These are phyloP conservation scores for Penicillium mononematosum DNA, from an alignment of 495 filamentous ascomycete species.

Conservation along the genomic window DNA sequence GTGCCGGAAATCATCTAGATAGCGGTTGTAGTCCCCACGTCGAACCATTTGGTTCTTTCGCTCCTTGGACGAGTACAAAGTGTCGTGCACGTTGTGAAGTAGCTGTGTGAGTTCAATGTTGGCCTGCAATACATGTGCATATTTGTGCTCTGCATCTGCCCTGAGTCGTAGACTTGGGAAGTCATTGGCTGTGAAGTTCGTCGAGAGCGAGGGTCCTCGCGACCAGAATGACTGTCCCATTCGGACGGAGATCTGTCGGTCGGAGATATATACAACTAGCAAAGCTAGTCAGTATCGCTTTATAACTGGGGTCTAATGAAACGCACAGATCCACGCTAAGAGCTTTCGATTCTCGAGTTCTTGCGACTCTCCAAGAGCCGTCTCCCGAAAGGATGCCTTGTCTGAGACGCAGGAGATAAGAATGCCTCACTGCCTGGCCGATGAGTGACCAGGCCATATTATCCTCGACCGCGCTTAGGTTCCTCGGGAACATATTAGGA, in stretches of 20 bases:
- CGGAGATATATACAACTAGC: slow-evolving; percentile 6
- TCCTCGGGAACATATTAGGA: background rate
- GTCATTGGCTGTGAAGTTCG: slow-evolving; percentile 7
- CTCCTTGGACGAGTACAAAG: slow-evolving; percentile 7
- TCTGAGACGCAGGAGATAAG: slow-evolving; percentile 10
- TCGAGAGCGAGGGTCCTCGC: slow-evolving; percentile 7
- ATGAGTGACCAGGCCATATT: slow-evolving; percentile 11
- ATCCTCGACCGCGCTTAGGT: slow-evolving; percentile 9
- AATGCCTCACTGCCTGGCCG: slow-evolving; percentile 7
- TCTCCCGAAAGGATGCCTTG: slow-evolving; percentile 7
- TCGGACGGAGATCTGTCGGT: slow-evolving; percentile 12
- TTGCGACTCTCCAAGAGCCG: background rate
- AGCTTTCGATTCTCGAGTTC: slow-evolving; percentile 2
- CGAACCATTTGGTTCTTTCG: slow-evolving; percentile 5
- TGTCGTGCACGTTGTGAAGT: slow-evolving; percentile 5
- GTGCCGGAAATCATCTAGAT: slow-evolving; percentile 4
- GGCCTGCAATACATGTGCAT: slow-evolving; percentile 3
- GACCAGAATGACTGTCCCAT: slow-evolving; percentile 13
- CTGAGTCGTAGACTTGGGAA: slow-evolving; percentile 6
- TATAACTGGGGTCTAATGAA: background rate
- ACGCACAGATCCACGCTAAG: slow-evolving; percentile 9
- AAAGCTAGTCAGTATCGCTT: background rate
- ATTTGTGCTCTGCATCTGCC: slow-evolving; percentile 2
- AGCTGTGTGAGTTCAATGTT: slow-evolving; percentile 5
- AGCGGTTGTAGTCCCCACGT: slow-evolving; percentile 8